Evolutionary conservation across 805 yeast species (phyloP), one percentile per base, ranked within the genome.

Genomic region (Pichia membranifaciens): DNA sequence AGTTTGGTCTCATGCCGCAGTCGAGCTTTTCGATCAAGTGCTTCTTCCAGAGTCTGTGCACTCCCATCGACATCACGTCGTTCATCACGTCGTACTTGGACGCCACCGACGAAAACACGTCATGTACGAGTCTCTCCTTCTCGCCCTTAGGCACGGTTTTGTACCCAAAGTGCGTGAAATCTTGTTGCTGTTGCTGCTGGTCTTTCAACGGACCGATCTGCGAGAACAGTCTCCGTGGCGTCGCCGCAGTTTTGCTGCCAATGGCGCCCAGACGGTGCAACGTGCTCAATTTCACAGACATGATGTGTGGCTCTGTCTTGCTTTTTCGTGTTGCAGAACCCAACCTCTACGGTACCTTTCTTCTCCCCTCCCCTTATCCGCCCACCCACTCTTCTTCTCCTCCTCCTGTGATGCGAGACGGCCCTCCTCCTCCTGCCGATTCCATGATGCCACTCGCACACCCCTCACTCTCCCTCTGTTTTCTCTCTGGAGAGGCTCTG

Each of bases 41-140:
- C 60, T 78, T 80, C 63, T 93, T 93, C 99, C 99, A 93, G 40
- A 91, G 71, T 58, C 99, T 76, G 65, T 93, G 99, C 41, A 93
- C 76, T 37, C 99, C 99, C 64, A 90, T 65, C 6, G 96, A 87
- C 99, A 93, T 93, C 38, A 88, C 96, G 68, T 93, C 99, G 70
- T 93, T 93, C 99, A 93, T 93, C 44, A 88, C 74, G 69, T 93
- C 99, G 66, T 93, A 93, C 47, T 81, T 89, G 32, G 89, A 79
- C 3, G 99, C 99, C 35, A 93, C 99, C 5, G 95, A 86, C 5
- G 96, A 85, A 65, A 93, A 93, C 23, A 93, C 98, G 22, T 83
- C 82, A 42, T 87, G 84, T 23, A 85, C 95, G 42, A 87, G 67
- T 56, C 81, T 77, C 64, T 91, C 96, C 68, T 91, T 91, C 53